Percentiles rank a stretch among this genome's conserved stretches.
Conservation (phyloP, 2,329 filamentous ascomycete species). For the Helotiales sp. region DNA sequence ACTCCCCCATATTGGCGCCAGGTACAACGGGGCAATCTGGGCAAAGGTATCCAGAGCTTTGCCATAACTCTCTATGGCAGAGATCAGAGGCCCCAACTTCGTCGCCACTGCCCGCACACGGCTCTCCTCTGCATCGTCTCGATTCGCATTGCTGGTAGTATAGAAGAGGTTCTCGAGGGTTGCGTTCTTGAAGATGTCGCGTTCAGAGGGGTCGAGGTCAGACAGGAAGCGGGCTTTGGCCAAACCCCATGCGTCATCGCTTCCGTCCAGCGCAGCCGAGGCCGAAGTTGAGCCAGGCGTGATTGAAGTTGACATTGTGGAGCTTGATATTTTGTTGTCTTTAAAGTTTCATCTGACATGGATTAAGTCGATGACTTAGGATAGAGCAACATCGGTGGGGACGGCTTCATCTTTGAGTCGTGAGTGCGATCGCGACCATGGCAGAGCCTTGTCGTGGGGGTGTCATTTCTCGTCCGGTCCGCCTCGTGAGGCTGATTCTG, state of each 20-base stretch:
- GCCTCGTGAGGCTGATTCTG: constrained; percentile 3
- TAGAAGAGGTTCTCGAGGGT: constrained; percentile 31
- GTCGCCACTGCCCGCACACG: constrained; percentile 11
- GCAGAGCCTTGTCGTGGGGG: constrained; percentile 6
- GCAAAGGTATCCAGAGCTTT: constrained; percentile 21
- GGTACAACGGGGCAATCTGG: constrained; percentile 21
- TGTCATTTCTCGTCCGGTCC: neutral
- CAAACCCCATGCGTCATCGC: constrained; percentile 22
- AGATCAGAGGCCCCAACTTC: constrained; percentile 21
- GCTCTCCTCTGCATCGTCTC: constrained; percentile 15
- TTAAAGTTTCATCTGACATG: neutral
- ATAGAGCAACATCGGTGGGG: neutral
- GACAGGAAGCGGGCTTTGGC: constrained; percentile 24
- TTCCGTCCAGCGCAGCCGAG: constrained; percentile 5
- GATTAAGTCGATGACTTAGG: neutral
- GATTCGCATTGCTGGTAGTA: constrained; percentile 18
- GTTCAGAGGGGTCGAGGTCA: constrained; percentile 21
- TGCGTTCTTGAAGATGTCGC: constrained; percentile 22
- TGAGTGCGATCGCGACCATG: neutral
- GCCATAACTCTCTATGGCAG: constrained; percentile 25
- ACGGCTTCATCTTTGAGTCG: neutral
- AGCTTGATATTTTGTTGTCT: neutral
- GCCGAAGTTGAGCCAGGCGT: neutral
- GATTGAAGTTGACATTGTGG: constrained; percentile 2
- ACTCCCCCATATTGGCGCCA: constrained; percentile 25